Conservation (phyloP, 2,329 filamentous ascomycete species). For the Talaromyces sp. region DNA sequence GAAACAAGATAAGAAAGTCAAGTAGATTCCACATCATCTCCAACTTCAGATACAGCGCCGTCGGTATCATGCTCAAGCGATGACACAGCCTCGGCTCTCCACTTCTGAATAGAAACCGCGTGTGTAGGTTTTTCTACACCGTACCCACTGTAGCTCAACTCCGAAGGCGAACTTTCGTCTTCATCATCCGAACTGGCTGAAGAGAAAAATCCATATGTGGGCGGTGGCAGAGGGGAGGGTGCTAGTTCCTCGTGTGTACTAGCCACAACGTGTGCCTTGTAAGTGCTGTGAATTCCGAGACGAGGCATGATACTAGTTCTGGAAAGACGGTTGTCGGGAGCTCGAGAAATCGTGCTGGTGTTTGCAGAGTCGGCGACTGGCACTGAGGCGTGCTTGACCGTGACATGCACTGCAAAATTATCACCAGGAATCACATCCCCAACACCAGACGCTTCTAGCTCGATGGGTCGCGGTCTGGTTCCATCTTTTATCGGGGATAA, state of each 20-base stretch:
- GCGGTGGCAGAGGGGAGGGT: slow-evolving; percentile 26
- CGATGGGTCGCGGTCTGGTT: slow-evolving; percentile 16
- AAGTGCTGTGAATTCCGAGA: not conserved
- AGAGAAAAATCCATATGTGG: slow-evolving; percentile 23
- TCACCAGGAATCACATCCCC: slow-evolving; percentile 28
- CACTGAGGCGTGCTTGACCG: slow-evolving; percentile 12
- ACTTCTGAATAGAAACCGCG: slow-evolving; percentile 5
- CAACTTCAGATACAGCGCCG: not conserved
- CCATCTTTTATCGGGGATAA: slow-evolving; percentile 5
- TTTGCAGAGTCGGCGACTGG: not conserved
- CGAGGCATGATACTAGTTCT: not conserved
- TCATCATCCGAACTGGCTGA: slow-evolving; percentile 7
- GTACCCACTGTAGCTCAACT: not conserved
- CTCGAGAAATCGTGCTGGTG: not conserved
- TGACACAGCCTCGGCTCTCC: slow-evolving; percentile 6
- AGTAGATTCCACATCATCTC: not conserved
- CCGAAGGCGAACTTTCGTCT: not conserved
- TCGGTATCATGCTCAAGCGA: not conserved
- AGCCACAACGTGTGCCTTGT: slow-evolving; percentile 13
- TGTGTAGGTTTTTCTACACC: not conserved
- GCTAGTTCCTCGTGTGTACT: slow-evolving; percentile 16
- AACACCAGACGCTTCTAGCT: slow-evolving; percentile 28
- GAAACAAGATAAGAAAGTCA: not conserved
- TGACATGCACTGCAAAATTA: slow-evolving; percentile 30
- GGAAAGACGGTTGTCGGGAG: not conserved